These are phyloP conservation scores for Fusarium algeriense DNA, from an alignment of 2,329 filamentous ascomycete species.

Conservation along the genomic window DNA sequence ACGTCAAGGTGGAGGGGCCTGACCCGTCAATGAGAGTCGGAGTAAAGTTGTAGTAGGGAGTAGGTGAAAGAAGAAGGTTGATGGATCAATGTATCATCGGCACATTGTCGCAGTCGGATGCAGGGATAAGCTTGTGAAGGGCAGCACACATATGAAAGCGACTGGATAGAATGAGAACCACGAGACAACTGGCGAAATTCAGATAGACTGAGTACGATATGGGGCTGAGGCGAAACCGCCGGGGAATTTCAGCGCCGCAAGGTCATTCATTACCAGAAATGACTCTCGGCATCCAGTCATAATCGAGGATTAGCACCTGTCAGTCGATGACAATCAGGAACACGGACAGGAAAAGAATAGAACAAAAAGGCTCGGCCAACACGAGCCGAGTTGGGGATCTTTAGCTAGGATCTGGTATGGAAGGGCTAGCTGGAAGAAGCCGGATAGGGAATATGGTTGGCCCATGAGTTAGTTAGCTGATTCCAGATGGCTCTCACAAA, in stretches of 20 bases:
- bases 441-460: constrained; percentile 28
- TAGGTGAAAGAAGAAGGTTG: constrained; percentile 17
- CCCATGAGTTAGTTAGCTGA: constrained; percentile 10
- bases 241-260: constrained; percentile 23
- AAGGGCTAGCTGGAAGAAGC: constrained; percentile 14
- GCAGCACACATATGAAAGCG: constrained; percentile 32
- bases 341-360: constrained; percentile 13
- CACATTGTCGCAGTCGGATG: constrained; percentile 10
- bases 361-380: constrained; percentile 23
- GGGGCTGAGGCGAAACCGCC: constrained; percentile 27
- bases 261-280: constrained; percentile 19
- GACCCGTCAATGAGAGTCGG: constrained; percentile 12
- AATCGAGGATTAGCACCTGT: constrained; percentile 3
- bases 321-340: constrained; percentile 17
- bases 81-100: constrained; percentile 35
- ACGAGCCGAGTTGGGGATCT: constrained; percentile 19
- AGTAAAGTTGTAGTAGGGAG: constrained; percentile 17
- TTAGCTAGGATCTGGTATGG: constrained; percentile 22
- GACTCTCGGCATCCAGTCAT: constrained; percentile 26
- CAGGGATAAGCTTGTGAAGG: constrained; percentile 41
- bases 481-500: constrained; percentile 16
- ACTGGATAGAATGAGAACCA: constrained; percentile 29
- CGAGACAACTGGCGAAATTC: constrained; percentile 20
- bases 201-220: constrained; percentile 28
- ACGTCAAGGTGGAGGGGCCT: constrained; percentile 18